Evolutionary conservation across 495 filamentous ascomycete species (phyloP).

Genomic region (Podospora comata): DNA sequence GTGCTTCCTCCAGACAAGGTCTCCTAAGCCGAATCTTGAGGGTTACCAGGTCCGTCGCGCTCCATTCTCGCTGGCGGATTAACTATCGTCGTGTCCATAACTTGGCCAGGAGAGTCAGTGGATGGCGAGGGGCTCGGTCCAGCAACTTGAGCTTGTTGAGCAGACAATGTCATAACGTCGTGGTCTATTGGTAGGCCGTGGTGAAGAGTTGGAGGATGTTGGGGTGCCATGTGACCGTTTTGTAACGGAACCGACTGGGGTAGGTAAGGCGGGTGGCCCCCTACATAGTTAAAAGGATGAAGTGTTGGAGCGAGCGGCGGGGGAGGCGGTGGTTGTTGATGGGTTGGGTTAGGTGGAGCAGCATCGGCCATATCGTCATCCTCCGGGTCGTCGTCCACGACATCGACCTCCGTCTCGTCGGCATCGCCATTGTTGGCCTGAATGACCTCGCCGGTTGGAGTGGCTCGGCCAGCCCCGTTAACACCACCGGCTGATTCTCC

Average conservation of each 20-base stretch:
- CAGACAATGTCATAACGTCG: not conserved
- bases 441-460: not conserved
- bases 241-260: not conserved
- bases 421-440: slow-evolving; percentile 12
- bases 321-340: not conserved
- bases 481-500: not conserved
- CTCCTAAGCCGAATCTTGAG: not conserved
- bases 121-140: not conserved
- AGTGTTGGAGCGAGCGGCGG: not conserved
- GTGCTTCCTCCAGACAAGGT: not conserved
- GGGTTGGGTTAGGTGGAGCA: not conserved
- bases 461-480: slow-evolving; percentile 11
- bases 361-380: not conserved
- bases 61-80: not conserved
- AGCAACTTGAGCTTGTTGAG: not conserved
- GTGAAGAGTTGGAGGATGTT: too few relatives aligned
- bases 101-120: not conserved
- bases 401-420: slow-evolving; percentile 19
- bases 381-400: slow-evolving; percentile 16
- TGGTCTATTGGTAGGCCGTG: not conserved
- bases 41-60: not conserved
- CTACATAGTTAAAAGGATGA: not conserved
- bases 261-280: not conserved
- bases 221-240: not conserved
- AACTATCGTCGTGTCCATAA: not conserved